These are phyloP conservation scores for Pseudocercospora pini-densiflorae DNA, from an alignment of 2,329 filamentous ascomycete genomes.

Conservation along the genomic window DNA sequence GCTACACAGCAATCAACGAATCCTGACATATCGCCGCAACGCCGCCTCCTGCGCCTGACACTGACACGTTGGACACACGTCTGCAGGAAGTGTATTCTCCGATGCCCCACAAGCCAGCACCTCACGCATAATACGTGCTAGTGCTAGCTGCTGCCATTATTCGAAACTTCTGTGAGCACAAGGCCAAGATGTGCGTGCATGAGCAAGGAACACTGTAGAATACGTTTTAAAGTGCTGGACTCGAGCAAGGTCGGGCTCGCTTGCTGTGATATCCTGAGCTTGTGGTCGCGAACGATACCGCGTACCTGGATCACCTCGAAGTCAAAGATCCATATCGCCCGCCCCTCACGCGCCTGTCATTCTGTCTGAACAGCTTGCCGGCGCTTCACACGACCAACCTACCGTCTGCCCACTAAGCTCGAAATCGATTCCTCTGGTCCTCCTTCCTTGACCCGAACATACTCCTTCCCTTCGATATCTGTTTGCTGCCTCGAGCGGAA, in stretches of 20 bases:
- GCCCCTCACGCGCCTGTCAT: constrained; percentile 18
- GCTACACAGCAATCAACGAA: constrained; percentile 10
- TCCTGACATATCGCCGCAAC: background rate
- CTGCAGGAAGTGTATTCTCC: constrained; percentile 2
- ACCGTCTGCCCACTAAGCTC: background rate
- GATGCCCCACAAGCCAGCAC: constrained; percentile 17
- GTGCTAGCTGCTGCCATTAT: background rate
- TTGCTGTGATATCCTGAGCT: background rate
- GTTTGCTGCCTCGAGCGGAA: constrained; percentile 13
- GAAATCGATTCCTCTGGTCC: background rate
- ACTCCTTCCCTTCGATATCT: constrained; percentile 8
- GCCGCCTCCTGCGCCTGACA: background rate
- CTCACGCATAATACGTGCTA: constrained; percentile 3
- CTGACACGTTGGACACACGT: constrained; percentile 6
- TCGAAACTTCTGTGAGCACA: constrained; percentile 11
- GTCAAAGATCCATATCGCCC: constrained; percentile 24
- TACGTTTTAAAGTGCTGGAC: constrained; percentile 6
- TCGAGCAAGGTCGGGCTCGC: background rate
- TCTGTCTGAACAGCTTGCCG: constrained; percentile 1
- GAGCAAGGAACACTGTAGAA: constrained; percentile 24
- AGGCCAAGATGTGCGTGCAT: constrained; percentile 18
- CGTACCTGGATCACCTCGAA: constrained; percentile 26
- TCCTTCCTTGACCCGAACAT: constrained; percentile 5
- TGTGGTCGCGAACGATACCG: constrained; percentile 13
- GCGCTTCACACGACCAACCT: background rate